Evolutionary conservation across 179 eudicot genomes (phyloP).

Genomic region (Silene noctiflora): DNA sequence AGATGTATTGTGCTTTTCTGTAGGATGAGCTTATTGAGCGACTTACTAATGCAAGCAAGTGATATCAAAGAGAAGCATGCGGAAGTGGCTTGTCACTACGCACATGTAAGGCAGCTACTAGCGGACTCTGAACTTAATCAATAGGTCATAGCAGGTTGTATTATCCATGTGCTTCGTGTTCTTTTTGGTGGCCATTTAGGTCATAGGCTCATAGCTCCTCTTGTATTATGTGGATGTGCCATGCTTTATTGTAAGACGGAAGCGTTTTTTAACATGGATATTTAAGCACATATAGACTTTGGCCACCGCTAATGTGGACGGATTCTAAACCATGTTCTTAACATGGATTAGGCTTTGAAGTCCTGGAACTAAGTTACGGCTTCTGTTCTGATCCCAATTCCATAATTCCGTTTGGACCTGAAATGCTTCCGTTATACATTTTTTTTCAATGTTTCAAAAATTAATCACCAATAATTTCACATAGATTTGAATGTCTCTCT

Average conservation of each 20-base stretch:
- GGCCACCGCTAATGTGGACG: too few relatives aligned
- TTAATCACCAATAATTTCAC: too few relatives aligned
- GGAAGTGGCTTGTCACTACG: slow-evolving; percentile 14
- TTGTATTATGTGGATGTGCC: slow-evolving; percentile 2
- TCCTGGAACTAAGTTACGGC: too few relatives aligned
- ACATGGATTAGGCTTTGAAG: too few relatives aligned
- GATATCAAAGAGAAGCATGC: slow-evolving; percentile 16
- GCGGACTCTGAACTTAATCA: background rate
- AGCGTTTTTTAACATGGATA: background rate
- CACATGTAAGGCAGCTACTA: slow-evolving; percentile 10
- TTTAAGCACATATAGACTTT: background rate
- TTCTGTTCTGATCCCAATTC: too few relatives aligned
- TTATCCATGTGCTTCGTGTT: background rate
- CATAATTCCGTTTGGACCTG: too few relatives aligned
- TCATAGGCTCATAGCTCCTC: background rate
- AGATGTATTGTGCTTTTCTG: background rate
- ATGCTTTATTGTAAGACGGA: background rate
- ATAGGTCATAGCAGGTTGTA: background rate
- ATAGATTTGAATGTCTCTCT: too few relatives aligned
- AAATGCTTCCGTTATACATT: too few relatives aligned
- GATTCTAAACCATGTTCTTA: too few relatives aligned
- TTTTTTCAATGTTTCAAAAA: too few relatives aligned
- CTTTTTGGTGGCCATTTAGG: background rate
- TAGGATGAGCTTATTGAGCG: slow-evolving; percentile 67
- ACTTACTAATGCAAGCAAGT: slow-evolving; percentile 33